Conservation (phyloP, 805 yeast genomes). For the Vanderwaltozyma yarrowii region DNA sequence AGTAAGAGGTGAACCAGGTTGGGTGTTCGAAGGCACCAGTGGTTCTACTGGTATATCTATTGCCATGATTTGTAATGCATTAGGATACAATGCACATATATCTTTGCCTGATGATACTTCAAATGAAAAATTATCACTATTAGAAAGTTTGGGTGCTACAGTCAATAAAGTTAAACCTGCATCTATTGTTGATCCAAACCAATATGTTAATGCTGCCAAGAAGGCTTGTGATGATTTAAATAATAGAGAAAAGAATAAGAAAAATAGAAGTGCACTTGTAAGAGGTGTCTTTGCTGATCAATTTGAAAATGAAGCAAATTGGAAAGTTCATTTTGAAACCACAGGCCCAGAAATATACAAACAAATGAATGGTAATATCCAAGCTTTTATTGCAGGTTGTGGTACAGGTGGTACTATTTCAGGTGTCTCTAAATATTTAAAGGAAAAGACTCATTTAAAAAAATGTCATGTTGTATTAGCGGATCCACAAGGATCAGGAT, state of each 20-base stretch:
- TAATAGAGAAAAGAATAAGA: conserved; percentile 27
- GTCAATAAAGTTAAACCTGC: conserved; percentile 89
- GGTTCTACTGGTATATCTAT: conserved; percentile 96
- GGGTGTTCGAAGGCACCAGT: conserved; percentile 86
- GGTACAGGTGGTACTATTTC: conserved; percentile 97
- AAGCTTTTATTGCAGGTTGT: conserved; percentile 79
- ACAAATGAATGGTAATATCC: conserved; percentile 57
- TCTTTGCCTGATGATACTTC: conserved; percentile 93
- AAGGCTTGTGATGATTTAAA: conserved; percentile 44
- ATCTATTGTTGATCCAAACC: conserved; percentile 85
- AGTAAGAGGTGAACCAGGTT: conserved; percentile 46
- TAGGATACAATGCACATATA: conserved; percentile 88
- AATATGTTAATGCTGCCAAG: conserved; percentile 84
- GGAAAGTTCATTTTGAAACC: conserved; percentile 70
- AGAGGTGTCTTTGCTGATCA: conserved; percentile 86
- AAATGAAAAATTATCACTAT: conserved; percentile 62
- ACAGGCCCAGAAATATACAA: conserved; percentile 91
- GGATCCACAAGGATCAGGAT: conserved; percentile 94
- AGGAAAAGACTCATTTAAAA: conserved; percentile 39
- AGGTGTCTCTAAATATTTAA: conserved; percentile 77
- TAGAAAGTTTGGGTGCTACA: conserved; percentile 68
- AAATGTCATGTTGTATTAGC: conserved; percentile 54
- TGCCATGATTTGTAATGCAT: conserved; percentile 78
- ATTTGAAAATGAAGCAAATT: conserved; percentile 85
- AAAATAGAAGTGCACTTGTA: conserved; percentile 29